Base-by-base conservation (phyloP, 331 rosid genomes). In the Quercus tomentella region DNA sequence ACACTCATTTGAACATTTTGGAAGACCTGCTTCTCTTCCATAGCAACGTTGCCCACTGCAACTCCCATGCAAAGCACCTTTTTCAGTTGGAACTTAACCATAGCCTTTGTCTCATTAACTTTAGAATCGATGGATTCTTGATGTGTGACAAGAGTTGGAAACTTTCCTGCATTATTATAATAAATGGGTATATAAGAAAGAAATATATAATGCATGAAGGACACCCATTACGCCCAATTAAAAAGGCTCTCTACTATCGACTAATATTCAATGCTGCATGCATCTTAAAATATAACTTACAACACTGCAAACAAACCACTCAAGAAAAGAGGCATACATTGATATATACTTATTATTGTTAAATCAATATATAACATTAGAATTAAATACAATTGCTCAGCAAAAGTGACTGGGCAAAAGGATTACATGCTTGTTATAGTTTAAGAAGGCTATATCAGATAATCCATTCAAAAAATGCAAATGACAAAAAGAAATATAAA, bases 61-160 rank as follows among this genome's bases (percentile, higher is more conserved):
- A 94, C 98, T 65, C 98, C 98, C 98, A 94, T 94, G 74, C 97
- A 94, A 55, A 94, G 92, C 68, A 94, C 98, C 91, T 94, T 94
- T 88, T 94, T 94, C 33, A 94, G 89, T 79, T 94, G 98, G 77
- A 94, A 94, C 79, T 94, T 94, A 2, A 94, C 93, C 98, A 89
- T 94, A 6, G 98, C 98, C 79, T 94, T 94, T 0, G 92, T 92
- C 82, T 94, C 98, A 31, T 94, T 92, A 1, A 94, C 93, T 77
- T 94, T 94, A 0, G 94, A 84, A 82, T 92, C 98, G 0, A 94
- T 88, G 22, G 98, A 91, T 78, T 94, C 98, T 81, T 94, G 98
- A 51, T 94, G 98, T 26, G 89, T 85, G 68, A 94, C 97, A 65
- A 94, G 86, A 0, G 98, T 88, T 2, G 92, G 89, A 70, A 93